Conservation (phyloP, 2,329 filamentous ascomycete species). For the Colletotrichum graminicola region DNA sequence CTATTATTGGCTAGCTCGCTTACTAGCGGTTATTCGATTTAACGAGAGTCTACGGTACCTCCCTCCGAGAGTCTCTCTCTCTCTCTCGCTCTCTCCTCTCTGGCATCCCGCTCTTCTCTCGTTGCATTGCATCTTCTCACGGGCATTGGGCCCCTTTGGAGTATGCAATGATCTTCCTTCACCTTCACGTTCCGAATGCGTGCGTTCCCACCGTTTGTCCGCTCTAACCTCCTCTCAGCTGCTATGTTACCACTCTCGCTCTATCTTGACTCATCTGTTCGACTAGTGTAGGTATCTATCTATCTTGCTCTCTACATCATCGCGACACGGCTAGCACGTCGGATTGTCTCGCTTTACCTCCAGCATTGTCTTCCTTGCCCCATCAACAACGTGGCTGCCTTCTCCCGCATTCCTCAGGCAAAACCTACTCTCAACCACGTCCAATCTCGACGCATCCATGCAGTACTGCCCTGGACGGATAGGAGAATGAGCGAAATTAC, state of each 20-base stretch:
- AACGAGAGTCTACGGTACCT: too few species aligned
- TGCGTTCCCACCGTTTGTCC: constrained; percentile 10
- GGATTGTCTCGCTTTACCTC: constrained; percentile 20
- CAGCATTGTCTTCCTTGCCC: not conserved
- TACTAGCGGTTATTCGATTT: too few species aligned
- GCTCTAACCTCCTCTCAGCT: not conserved
- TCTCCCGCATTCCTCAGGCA: constrained; percentile 25
- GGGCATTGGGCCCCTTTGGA: not conserved
- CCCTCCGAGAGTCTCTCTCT: not conserved
- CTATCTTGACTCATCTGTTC: not conserved
- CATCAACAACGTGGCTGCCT: constrained; percentile 17
- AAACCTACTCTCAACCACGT: constrained; percentile 34
- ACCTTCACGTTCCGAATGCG: constrained; percentile 20
- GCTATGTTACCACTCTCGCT: not conserved
- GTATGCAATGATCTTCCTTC: constrained; percentile 13
- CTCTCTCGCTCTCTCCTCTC: not conserved
- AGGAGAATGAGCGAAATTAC: constrained; percentile 37
- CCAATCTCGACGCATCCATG: not conserved
- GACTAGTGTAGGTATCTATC: not conserved
- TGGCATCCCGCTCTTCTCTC: not conserved
- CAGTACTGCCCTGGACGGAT: constrained; percentile 7
- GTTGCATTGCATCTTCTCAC: constrained; percentile 1
- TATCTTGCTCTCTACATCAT: not conserved
- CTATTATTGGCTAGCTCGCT: too few species aligned
- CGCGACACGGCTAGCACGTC: not conserved